Percentiles rank a stretch among this genome's conserved stretches.
These are phyloP conservation scores for Hymenoscyphus occultus DNA, from an alignment of 2,329 filamentous ascomycete species.

Conservation along the genomic window DNA sequence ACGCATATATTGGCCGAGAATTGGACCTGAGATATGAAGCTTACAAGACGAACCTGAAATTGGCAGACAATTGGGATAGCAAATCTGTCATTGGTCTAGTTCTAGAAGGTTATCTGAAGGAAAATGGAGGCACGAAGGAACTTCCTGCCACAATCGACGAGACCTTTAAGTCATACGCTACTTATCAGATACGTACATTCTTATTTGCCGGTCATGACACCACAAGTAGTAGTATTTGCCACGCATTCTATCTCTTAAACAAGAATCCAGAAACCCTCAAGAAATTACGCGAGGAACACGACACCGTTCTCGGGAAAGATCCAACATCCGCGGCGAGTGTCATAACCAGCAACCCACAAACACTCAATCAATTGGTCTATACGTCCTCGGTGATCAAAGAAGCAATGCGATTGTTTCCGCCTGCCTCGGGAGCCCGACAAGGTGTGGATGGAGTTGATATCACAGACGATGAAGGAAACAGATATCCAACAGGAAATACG, in stretches of 20 bases:
- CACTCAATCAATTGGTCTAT: conserved; percentile 23
- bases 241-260: conserved; percentile 20
- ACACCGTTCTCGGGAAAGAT: conserved; percentile 22
- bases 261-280: conserved; percentile 18
- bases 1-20: conserved; percentile 26
- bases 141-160: conserved; percentile 9
- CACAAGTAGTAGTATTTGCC: conserved; percentile 16
- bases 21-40: conserved; percentile 23
- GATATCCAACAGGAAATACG: conserved; percentile 19
- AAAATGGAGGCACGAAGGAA: conserved; percentile 11
- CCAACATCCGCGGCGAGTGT: conserved; percentile 2
- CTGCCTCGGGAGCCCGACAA: conserved; percentile 20
- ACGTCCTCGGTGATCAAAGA: conserved; percentile 28
- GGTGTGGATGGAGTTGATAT: conserved; percentile 19
- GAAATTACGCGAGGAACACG: conserved; percentile 24
- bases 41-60: conserved; percentile 6
- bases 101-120: conserved; percentile 24
- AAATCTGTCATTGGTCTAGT: conserved; percentile 26
- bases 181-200: conserved; percentile 18
- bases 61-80: conserved; percentile 9
- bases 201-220: conserved; percentile 32
- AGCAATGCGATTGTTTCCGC: conserved; percentile 21
- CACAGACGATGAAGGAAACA: conserved; percentile 15
- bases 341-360: conserved; percentile 9
- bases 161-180: conserved; percentile 17